Evolutionary conservation across 78 protist species (phyloP).

Genomic region (Dictyostelium firmibasis): DNA sequence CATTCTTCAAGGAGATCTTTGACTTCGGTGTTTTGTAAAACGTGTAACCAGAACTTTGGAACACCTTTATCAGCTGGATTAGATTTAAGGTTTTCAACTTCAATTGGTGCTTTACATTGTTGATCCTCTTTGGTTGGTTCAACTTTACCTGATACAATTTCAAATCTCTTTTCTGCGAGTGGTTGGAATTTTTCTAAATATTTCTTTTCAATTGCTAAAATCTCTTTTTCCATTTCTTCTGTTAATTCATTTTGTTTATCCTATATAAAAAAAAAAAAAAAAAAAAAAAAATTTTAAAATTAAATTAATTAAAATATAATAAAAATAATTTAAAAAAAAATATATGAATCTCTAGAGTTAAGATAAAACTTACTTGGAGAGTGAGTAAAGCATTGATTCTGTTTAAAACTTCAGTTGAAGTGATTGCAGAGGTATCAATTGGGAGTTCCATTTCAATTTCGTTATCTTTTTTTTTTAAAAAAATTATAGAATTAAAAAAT

Average conservation of each 20-base stretch:
- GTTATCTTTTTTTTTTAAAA: background rate
- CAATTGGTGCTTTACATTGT: slow-evolving; percentile 40
- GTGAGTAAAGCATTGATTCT: slow-evolving; percentile 61
- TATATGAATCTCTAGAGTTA: no score
- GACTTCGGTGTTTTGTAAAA: slow-evolving; percentile 27
- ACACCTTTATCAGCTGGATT: slow-evolving; percentile 55
- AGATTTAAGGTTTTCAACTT: slow-evolving; percentile 7
- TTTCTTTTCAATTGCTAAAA: slow-evolving; percentile 42
- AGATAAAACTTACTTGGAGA: slow-evolving; percentile 18
- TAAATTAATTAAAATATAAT: background rate
- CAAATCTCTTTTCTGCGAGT: slow-evolving; percentile 36
- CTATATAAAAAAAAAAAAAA: background rate
- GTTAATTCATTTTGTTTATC: background rate
- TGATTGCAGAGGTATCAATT: background rate
- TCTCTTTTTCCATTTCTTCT: slow-evolving; percentile 31
- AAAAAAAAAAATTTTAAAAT: background rate
- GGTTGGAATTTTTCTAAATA: slow-evolving; percentile 27
- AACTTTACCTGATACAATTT: slow-evolving; percentile 43
- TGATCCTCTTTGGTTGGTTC: slow-evolving; percentile 46
- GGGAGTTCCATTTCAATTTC: background rate
- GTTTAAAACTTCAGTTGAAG: slow-evolving; percentile 38
- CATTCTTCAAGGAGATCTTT: slow-evolving; percentile 6
- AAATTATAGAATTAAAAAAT: no score
- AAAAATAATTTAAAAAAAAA: background rate
- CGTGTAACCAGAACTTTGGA: slow-evolving; percentile 68